A percentile compares a stretch with the other conserved stretches of the same genome.
phyloP scores from a whole-genome alignment of 2,329 filamentous ascomycete genomes.

The Diaporthe nobilis region DNA sequence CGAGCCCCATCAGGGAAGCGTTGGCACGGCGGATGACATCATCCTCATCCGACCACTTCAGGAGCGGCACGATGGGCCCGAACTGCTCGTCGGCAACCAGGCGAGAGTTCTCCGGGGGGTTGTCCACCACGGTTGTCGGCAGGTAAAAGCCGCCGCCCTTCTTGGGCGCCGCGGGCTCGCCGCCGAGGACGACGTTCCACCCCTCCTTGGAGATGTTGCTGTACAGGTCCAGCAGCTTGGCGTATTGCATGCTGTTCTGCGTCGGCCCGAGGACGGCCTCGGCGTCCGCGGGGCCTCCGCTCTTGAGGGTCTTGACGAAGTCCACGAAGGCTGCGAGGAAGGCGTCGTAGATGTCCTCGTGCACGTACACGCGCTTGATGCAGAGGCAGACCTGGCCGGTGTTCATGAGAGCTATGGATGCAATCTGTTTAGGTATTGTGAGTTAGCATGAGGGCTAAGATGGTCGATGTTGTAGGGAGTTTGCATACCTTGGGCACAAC shows the following conservation, averaged over 20 bases:
- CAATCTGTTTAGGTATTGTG: slow-evolving; percentile 50
- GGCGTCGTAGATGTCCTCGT: slow-evolving; percentile 64
- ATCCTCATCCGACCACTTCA: slow-evolving; percentile 60
- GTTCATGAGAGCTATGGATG: slow-evolving; percentile 69
- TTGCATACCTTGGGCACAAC: slow-evolving; percentile 51
- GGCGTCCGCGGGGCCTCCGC: not conserved
- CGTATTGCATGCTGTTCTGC: slow-evolving; percentile 72
- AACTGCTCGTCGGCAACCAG: slow-evolving; percentile 71
- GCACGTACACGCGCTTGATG: slow-evolving; percentile 68
- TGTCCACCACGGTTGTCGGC: slow-evolving; percentile 71
- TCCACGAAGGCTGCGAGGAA: slow-evolving; percentile 63
- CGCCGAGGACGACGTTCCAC: slow-evolving; percentile 61
- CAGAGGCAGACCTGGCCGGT: slow-evolving; percentile 69
- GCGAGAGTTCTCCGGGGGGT: slow-evolving; percentile 68
- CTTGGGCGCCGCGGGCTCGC: slow-evolving; percentile 48
- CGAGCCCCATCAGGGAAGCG: slow-evolving; percentile 63
- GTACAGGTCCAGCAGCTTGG: slow-evolving; percentile 31
- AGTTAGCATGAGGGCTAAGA: no score
- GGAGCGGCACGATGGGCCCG: slow-evolving; percentile 61
- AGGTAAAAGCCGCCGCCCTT: slow-evolving; percentile 67
- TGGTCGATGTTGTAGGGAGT: no score
- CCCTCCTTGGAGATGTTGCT: slow-evolving; percentile 19
- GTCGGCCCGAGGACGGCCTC: slow-evolving; percentile 65
- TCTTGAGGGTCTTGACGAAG: slow-evolving; percentile 58
- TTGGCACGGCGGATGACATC: slow-evolving; percentile 64